Evolutionary conservation across 495 filamentous ascomycete genomes (phyloP).

Genomic region (Lepraria neglecta): DNA sequence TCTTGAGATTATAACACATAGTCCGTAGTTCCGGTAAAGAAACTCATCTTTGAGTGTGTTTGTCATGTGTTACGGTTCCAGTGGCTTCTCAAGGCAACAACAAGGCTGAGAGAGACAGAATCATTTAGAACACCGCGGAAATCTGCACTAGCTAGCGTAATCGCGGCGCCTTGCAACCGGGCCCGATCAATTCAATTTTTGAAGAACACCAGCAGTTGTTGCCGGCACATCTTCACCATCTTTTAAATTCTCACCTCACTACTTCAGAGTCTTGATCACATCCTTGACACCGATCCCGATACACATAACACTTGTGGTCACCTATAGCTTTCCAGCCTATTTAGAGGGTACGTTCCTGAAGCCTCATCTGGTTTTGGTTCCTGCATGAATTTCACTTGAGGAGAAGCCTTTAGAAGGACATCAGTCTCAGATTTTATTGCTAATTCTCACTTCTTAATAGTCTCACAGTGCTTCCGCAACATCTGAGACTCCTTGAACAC

Average conservation of each 20-base stretch:
- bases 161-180: slow-evolving; percentile 10
- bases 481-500: not conserved
- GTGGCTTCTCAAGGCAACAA: slow-evolving; percentile 9
- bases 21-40: not conserved
- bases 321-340: not conserved
- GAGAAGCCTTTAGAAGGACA: not conserved
- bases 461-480: not conserved
- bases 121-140: slow-evolving; percentile 24
- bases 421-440: not conserved
- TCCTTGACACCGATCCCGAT: not conserved
- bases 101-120: slow-evolving; percentile 21
- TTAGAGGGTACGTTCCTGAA: not conserved
- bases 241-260: not conserved
- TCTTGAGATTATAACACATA: not conserved
- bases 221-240: not conserved
- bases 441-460: not conserved
- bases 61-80: not conserved
- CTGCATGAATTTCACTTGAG: not conserved
- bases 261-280: not conserved
- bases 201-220: not conserved
- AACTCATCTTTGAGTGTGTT: not conserved
- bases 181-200: slow-evolving; percentile 18
- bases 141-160: slow-evolving; percentile 13
- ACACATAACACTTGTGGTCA: not conserved
- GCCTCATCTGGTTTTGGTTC: not conserved